phyloP scores from a whole-genome alignment of 2,329 filamentous ascomycete genomes.

The Fusarium subglutinans region DNA sequence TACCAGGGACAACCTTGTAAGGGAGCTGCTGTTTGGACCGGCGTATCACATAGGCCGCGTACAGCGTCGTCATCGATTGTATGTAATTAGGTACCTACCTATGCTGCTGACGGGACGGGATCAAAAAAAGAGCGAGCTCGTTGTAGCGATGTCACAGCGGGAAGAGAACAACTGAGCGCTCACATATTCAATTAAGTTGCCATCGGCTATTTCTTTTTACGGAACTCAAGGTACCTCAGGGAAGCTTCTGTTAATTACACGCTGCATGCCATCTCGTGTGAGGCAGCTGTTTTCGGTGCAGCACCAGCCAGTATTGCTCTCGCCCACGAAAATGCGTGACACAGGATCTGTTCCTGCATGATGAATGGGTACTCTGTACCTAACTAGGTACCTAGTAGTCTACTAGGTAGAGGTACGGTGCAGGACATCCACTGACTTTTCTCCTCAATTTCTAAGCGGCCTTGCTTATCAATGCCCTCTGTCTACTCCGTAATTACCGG shows the following conservation, averaged over 20 bases:
- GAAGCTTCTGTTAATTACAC: not conserved
- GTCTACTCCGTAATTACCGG: slow-evolving; percentile 11
- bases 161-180: not conserved
- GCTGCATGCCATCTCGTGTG: not conserved
- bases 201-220: not conserved
- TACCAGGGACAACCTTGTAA: slow-evolving; percentile 19
- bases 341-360: slow-evolving; percentile 28
- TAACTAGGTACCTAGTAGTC: no score
- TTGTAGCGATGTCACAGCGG: not conserved
- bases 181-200: not conserved
- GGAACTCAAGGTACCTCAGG: not conserved
- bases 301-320: not conserved
- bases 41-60: slow-evolving; percentile 27
- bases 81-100: not conserved
- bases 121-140: not conserved
- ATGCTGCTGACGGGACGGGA: not conserved
- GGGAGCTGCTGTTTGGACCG: slow-evolving; percentile 1
- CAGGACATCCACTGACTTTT: not conserved
- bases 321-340: slow-evolving; percentile 6
- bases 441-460: not conserved
- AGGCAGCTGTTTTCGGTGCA: not conserved
- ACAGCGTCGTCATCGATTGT: slow-evolving; percentile 31
- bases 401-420: not conserved
- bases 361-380: not conserved
- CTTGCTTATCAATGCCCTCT: slow-evolving; percentile 7